These are phyloP conservation scores for Coemansia sp. DNA, from an alignment of 192 early-diverging fungal species.

Conservation along the genomic window DNA sequence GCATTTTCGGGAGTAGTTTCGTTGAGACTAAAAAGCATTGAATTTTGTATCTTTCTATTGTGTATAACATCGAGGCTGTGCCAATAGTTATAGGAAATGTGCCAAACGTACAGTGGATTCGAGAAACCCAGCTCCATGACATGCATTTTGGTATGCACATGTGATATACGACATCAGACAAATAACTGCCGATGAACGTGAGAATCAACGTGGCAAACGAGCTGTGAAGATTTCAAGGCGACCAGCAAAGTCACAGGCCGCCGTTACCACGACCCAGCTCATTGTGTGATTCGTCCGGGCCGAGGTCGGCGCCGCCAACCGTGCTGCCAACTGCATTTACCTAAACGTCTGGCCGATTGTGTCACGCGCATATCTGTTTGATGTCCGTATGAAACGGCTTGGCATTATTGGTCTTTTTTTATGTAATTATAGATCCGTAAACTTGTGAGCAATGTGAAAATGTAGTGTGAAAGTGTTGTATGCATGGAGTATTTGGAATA, in stretches of 20 bases:
- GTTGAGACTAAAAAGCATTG: neutral
- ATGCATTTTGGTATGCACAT: no score
- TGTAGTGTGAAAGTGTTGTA: neutral
- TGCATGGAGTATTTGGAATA: neutral
- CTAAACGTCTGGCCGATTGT: neutral
- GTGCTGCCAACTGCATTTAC: neutral
- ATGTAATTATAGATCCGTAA: neutral
- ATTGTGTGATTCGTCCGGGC: neutral
- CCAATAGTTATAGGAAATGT: no score
- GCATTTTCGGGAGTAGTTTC: neutral
- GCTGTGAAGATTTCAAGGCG: neutral
- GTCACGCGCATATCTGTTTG: neutral
- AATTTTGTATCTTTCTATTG: neutral
- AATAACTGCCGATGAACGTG: no score
- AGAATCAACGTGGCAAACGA: no score
- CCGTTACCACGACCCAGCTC: neutral
- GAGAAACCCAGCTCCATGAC: no score
- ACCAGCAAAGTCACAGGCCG: neutral
- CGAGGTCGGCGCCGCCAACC: neutral
- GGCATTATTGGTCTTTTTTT: neutral
- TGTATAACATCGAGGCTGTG: no score
- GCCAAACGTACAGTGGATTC: no score
- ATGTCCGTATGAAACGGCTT: neutral
- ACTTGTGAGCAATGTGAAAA: neutral
- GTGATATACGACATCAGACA: no score